Conservation (phyloP, 805 yeast genomes). For the Cyberlindnera misumaiensis region DNA sequence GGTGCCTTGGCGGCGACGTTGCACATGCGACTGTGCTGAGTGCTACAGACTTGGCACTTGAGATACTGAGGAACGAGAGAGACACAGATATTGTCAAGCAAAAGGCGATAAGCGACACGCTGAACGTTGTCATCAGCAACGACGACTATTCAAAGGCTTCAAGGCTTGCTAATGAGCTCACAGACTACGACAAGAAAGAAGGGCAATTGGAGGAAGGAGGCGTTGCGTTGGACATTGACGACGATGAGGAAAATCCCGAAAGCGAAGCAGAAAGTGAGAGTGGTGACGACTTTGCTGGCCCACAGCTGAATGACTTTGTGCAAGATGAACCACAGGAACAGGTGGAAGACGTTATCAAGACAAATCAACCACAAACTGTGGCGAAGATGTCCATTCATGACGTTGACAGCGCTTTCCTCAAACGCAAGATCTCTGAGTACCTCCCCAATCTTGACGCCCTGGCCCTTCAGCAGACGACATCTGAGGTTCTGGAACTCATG, state of each 20-base stretch:
- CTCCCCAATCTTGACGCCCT: slow-evolving; percentile 32
- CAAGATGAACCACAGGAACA: slow-evolving; percentile 20
- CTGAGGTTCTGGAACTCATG: slow-evolving; percentile 34
- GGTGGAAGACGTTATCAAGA: slow-evolving; percentile 16
- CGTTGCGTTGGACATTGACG: slow-evolving; percentile 24
- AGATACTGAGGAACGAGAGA: slow-evolving; percentile 42
- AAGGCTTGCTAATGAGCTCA: slow-evolving; percentile 37
- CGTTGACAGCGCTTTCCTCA: slow-evolving; percentile 48
- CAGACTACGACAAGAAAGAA: slow-evolving; percentile 37
- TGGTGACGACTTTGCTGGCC: slow-evolving; percentile 30
- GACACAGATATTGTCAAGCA: slow-evolving; percentile 37
- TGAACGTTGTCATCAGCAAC: slow-evolving; percentile 29
- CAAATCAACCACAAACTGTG: slow-evolving; percentile 8
- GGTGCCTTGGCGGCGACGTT: slow-evolving; percentile 58
- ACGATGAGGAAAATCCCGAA: slow-evolving; percentile 24
- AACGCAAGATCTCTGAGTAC: slow-evolving; percentile 36
- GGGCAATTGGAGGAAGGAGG: slow-evolving; percentile 39
- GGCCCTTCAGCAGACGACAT: slow-evolving; percentile 33
- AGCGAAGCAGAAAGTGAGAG: slow-evolving; percentile 24
- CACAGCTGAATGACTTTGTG: slow-evolving; percentile 21
- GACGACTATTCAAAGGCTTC: slow-evolving; percentile 23
- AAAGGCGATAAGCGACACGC: slow-evolving; percentile 40
- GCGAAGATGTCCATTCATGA: slow-evolving; percentile 28
- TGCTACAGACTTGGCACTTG: slow-evolving; percentile 61
- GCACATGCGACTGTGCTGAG: slow-evolving; percentile 66